These are phyloP conservation scores for Cronartium ribicola DNA, from an alignment of 1,284 basidiomycete species.

Conservation along the genomic window DNA sequence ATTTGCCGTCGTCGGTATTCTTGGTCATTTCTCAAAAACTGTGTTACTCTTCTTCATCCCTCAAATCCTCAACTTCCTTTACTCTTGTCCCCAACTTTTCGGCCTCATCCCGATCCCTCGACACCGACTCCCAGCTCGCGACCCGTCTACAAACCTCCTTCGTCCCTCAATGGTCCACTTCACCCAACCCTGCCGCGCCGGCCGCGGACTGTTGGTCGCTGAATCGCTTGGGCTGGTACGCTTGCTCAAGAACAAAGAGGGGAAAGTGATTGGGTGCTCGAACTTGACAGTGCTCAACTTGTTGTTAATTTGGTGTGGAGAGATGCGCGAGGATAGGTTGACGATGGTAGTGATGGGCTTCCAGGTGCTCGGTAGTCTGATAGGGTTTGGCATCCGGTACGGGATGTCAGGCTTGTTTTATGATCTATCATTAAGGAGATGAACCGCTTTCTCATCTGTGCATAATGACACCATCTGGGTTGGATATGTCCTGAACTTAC, in stretches of 20 bases:
- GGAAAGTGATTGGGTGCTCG: conserved; percentile 62
- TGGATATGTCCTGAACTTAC: no score
- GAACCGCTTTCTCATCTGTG: background rate
- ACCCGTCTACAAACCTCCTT: conserved; percentile 62
- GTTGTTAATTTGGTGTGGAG: conserved; percentile 69
- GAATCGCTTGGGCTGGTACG: conserved; percentile 58
- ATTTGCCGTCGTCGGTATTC: conserved; percentile 89
- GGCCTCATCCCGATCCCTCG: conserved; percentile 87
- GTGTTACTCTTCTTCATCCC: conserved; percentile 93
- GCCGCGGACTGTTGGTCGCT: conserved; percentile 60
- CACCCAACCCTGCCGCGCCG: conserved; percentile 30
- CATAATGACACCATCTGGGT: no score
- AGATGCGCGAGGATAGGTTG: conserved; percentile 56
- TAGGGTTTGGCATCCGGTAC: conserved; percentile 79
- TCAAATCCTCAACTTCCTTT: conserved; percentile 93
- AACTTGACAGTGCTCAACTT: conserved; percentile 86
- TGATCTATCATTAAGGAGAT: conserved; percentile 6
- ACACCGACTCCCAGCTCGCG: conserved; percentile 82
- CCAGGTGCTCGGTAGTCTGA: conserved; percentile 68
- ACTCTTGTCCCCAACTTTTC: conserved; percentile 92
- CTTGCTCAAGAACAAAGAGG: conserved; percentile 22
- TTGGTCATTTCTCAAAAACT: conserved; percentile 96
- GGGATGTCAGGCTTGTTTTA: conserved; percentile 61
- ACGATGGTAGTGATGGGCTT: conserved; percentile 58
- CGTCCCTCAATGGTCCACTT: conserved; percentile 69